phyloP scores from a whole-genome alignment of 164 flowering plant genomes.

The Vitis vinifera region ASM3070453v1 NC_081822.1:10214001-10214500 shows the following conservation, averaged over 20 bases:
- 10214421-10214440: conserved; percentile 44
- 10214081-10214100: conserved; percentile 27
- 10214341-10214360: conserved; percentile 35
- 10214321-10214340: conserved; percentile 29
- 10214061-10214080: conserved; percentile 31
- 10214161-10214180: conserved; percentile 28
- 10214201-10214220: conserved; percentile 14
- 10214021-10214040: conserved; percentile 24
- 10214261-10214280: conserved; percentile 23
- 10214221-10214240: conserved; percentile 25
- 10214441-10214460: conserved; percentile 57
- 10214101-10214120: conserved; percentile 32
- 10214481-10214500: conserved; percentile 53
- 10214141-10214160: conserved; percentile 22
- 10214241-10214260: conserved; percentile 36
- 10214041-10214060: conserved; percentile 27
- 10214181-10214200: conserved; percentile 27
- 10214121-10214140: conserved; percentile 38
- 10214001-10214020: conserved; percentile 27
- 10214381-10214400: conserved; percentile 33
- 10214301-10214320: conserved; percentile 7
- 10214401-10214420: conserved; percentile 39
- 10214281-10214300: conserved; percentile 17
- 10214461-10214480: conserved; percentile 32
- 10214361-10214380: background rate